A percentile compares a stretch with the other conserved stretches of the same genome.
phyloP scores from a whole-genome alignment of 2,329 filamentous ascomycete genomes.

The Pyrenochaeta sp. region DNA sequence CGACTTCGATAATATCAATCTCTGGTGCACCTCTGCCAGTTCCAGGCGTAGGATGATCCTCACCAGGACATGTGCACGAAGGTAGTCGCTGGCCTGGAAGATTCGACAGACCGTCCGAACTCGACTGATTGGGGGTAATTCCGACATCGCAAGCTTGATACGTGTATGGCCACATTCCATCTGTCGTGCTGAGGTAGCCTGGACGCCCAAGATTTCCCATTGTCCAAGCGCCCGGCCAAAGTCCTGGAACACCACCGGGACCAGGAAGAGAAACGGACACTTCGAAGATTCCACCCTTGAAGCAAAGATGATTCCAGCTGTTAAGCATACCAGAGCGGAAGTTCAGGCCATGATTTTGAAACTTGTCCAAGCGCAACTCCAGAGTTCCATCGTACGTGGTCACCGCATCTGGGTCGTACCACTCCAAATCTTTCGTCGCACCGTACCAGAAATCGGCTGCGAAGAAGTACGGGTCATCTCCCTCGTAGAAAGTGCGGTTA shows the following conservation, averaged over 20 bases:
- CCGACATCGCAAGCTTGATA: constrained; percentile 60
- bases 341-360: constrained; percentile 55
- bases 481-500: constrained; percentile 62
- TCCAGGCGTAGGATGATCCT: constrained; percentile 58
- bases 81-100: constrained; percentile 55
- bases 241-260: constrained; percentile 56
- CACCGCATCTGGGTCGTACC: constrained; percentile 62
- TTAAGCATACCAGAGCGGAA: constrained; percentile 62
- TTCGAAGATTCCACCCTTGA: constrained; percentile 63
- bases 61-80: constrained; percentile 54
- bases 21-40: constrained; percentile 57
- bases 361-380: constrained; percentile 55
- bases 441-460: constrained; percentile 64
- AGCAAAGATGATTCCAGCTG: constrained; percentile 63
- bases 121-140: constrained; percentile 60
- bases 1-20: constrained; percentile 58
- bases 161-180: constrained; percentile 64
- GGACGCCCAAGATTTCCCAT: constrained; percentile 63
- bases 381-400: constrained; percentile 58
- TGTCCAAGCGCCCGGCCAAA: constrained; percentile 63
- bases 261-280: constrained; percentile 62
- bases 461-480: constrained; percentile 65
- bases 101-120: constrained; percentile 51
- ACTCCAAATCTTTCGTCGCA: constrained; percentile 59
- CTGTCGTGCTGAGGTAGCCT: constrained; percentile 60